phyloP scores from a whole-genome alignment of 108 stramenopile genomes.

The Conticribra guillardii region DNA sequence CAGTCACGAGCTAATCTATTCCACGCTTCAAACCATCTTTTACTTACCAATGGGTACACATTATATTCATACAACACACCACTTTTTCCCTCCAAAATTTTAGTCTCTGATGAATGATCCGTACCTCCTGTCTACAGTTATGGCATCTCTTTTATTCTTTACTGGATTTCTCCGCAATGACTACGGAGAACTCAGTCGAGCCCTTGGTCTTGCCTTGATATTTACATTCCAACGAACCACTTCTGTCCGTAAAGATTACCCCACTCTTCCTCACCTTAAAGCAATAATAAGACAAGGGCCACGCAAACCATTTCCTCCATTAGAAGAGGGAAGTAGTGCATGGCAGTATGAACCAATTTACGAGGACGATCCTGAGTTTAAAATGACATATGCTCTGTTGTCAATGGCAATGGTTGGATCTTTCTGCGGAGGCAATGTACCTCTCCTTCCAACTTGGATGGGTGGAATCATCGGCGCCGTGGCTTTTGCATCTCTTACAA shows the following conservation, averaged over 20 bases:
- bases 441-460: conserved; percentile 82
- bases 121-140: conserved; percentile 23
- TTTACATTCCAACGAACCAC: conserved; percentile 58
- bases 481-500: conserved; percentile 65
- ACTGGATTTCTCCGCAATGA: conserved; percentile 66
- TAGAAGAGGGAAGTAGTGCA: conserved; percentile 56
- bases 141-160: conserved; percentile 45
- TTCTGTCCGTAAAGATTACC: conserved; percentile 65
- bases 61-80: neutral
- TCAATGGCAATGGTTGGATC: conserved; percentile 78
- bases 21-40: too few species aligned
- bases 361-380: conserved; percentile 70
- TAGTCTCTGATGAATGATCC: conserved; percentile 52
- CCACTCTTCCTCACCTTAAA: conserved; percentile 70
- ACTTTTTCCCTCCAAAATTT: neutral
- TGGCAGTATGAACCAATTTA: conserved; percentile 60
- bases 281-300: conserved; percentile 54
- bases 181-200: conserved; percentile 76
- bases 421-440: conserved; percentile 78
- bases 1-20: neutral
- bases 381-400: conserved; percentile 72
- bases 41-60: neutral
- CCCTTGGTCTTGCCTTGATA: conserved; percentile 72
- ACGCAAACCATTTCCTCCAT: conserved; percentile 75
- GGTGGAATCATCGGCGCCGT: conserved; percentile 72